These are phyloP conservation scores for Daldinia concentrica DNA, from an alignment of 495 filamentous ascomycete species.

Conservation along the genomic window DNA sequence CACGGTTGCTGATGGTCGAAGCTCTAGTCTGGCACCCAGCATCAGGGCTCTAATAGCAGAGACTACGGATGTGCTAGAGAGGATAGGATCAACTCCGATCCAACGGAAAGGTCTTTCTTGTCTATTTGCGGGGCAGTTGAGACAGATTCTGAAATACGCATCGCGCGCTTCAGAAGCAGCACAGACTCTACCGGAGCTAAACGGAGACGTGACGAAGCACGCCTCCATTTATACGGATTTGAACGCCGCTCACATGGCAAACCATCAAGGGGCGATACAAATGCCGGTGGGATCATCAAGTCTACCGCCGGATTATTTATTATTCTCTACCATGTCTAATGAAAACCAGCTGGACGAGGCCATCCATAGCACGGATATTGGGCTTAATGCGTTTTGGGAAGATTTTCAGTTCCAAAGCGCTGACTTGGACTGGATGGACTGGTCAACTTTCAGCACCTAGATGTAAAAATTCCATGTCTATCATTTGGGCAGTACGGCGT, in stretches of 20 bases:
- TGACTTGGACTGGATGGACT: slow-evolving; percentile 49
- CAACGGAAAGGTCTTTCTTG: slow-evolving; percentile 67
- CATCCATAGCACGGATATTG: slow-evolving; percentile 47
- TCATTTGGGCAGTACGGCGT: slow-evolving; percentile 12
- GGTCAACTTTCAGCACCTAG: slow-evolving; percentile 43
- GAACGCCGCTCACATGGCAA: slow-evolving; percentile 34
- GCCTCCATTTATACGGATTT: slow-evolving; percentile 40
- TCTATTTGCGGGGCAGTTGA: slow-evolving; percentile 46
- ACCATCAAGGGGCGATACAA: slow-evolving; percentile 38
- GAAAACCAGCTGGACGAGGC: slow-evolving; percentile 48
- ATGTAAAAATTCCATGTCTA: slow-evolving; percentile 27
- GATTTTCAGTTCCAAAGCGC: slow-evolving; percentile 47
- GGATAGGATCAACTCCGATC: slow-evolving; percentile 69
- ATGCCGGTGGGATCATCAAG: slow-evolving; percentile 36
- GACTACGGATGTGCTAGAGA: slow-evolving; percentile 72
- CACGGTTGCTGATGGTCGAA: slow-evolving; percentile 60
- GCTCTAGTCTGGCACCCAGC: slow-evolving; percentile 71
- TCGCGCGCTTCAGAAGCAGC: slow-evolving; percentile 38
- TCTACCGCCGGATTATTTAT: slow-evolving; percentile 44
- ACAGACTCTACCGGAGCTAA: slow-evolving; percentile 28
- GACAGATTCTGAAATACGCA: slow-evolving; percentile 45
- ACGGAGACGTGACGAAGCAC: slow-evolving; percentile 26
- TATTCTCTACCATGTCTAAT: slow-evolving; percentile 49
- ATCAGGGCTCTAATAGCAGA: slow-evolving; percentile 74
- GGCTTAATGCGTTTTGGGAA: slow-evolving; percentile 46